Conservation (phyloP, 2,329 filamentous ascomycete species). For the Sarocladium strictum region DNA sequence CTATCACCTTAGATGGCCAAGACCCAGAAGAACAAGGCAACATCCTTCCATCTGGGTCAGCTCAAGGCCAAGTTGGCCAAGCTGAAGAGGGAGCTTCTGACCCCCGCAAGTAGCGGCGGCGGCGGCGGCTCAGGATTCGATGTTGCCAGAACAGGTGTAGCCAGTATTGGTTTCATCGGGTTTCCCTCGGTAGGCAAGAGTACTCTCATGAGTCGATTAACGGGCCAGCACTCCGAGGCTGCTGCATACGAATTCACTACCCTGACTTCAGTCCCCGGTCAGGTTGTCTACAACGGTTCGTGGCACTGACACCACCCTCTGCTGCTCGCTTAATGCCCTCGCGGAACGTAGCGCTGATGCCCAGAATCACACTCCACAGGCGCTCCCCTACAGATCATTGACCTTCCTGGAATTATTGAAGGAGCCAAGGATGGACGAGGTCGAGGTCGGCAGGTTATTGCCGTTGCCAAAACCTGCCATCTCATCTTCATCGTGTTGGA, state of each 20-base stretch:
- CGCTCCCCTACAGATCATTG: slow-evolving; percentile 95
- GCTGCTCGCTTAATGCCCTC: slow-evolving; percentile 9
- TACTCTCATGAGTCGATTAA: slow-evolving; percentile 91
- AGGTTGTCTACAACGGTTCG: slow-evolving; percentile 84
- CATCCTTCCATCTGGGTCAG: slow-evolving; percentile 89
- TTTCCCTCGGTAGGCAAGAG: slow-evolving; percentile 98
- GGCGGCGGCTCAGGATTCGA: slow-evolving; percentile 89
- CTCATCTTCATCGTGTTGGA: slow-evolving; percentile 98
- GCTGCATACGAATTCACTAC: slow-evolving; percentile 99
- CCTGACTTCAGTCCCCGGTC: slow-evolving; percentile 91
- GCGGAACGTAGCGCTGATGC: background rate
- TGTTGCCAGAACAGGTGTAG: slow-evolving; percentile 94
- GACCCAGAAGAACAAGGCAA: slow-evolving; percentile 97
- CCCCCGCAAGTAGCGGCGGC: slow-evolving; percentile 76
- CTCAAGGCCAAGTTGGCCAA: slow-evolving; percentile 98
- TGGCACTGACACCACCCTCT: slow-evolving; percentile 13
- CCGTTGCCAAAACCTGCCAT: slow-evolving; percentile 97
- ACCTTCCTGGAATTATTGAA: slow-evolving; percentile 97
- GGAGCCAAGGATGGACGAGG: slow-evolving; percentile 97
- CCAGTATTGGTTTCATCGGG: slow-evolving; percentile 94
- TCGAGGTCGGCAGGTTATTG: slow-evolving; percentile 96
- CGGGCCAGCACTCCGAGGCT: slow-evolving; percentile 93
- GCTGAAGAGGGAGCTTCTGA: slow-evolving; percentile 91
- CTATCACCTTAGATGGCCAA: slow-evolving; percentile 68
- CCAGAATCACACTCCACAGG: slow-evolving; percentile 31